Evolutionary conservation across 1,284 basidiomycete species (phyloP), one percentile per base, ranked within the genome.

Genomic region (Ustilago nuda): DNA sequence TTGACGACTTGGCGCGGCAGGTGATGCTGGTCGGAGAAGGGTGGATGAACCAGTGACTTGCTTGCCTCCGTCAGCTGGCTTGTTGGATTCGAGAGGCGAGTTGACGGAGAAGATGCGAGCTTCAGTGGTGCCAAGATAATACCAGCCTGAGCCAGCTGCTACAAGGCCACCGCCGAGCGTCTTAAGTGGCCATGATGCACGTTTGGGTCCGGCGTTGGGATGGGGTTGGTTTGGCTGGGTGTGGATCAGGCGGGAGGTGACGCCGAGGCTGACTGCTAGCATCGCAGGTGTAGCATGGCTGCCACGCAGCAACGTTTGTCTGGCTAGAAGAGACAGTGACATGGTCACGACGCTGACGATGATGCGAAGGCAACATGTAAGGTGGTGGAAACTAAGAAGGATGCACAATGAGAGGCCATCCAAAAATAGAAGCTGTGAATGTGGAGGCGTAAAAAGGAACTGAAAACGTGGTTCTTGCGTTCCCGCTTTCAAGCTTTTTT

Each of bases 1-100:
- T 46, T 77, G 75, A 8, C 64, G 45, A 32, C 70, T 54, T 17
- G 66, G 66, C 8, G 75, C 75, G 3, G 75, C 36, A 4, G 75
- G 71, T 4, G 66, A 66, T 0, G 75, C 75, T 11, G 72, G 67
- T 0, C 72, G 72, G 8, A 75, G 7, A 1, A 75, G 61, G 1
- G 72, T 75, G 2, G 64, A 67, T 0, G 67, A 71, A 4, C 61
- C 64, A 7, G 33, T 41, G 33, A 67, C 64, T 8, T 23, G 53
- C 17, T 48, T 50, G 12, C 17, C 58, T 19, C 43, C 43, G 4
- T 48, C 33, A 32, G 12, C 39, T 32, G 13, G 54, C 3, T 41
- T 15, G 15, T 63, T 48, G 5, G 63, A 53, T 35, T 75, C 67
- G 45, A 61, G 43, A 1, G 72, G 67, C 1, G 72, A 63, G 36